phyloP scores from a whole-genome alignment of 345 rosid genomes.

The Salix koriyanagi region DNA sequence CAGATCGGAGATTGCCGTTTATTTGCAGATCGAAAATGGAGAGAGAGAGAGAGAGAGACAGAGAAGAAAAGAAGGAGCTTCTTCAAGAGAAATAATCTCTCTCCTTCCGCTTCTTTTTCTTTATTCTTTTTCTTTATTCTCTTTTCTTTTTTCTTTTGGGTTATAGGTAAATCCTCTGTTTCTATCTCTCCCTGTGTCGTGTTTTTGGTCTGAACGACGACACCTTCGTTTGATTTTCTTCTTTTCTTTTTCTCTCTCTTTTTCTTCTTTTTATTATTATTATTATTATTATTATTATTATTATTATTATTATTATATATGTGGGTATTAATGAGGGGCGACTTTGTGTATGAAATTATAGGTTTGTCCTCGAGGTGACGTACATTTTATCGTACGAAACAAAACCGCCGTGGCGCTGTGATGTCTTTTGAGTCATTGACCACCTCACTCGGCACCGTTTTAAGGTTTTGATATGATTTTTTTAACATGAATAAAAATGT shows the following conservation, averaged over 20 bases:
- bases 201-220: conserved; percentile 52
- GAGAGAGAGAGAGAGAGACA: not conserved
- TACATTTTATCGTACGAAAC: too few species aligned
- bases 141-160: not conserved
- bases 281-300: too few species aligned
- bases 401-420: too few species aligned
- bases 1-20: conserved; percentile 40
- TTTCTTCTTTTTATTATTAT: not conserved
- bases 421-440: too few species aligned
- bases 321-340: too few species aligned
- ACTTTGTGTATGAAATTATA: too few species aligned
- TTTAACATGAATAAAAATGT: too few species aligned
- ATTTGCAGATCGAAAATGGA: not conserved
- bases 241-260: not conserved
- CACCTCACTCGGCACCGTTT: too few species aligned
- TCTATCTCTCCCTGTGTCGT: conserved; percentile 27
- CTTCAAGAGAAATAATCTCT: conserved; percentile 22
- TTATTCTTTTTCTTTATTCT: not conserved
- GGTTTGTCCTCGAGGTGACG: too few species aligned
- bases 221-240: conserved; percentile 34
- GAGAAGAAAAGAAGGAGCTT: conserved; percentile 12
- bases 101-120: conserved; percentile 22
- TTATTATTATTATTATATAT: too few species aligned
- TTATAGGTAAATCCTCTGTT: conserved; percentile 24
- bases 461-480: too few species aligned